Base-by-base conservation (phyloP, 306 rosid species). In the Cajanus cajan region DNA sequence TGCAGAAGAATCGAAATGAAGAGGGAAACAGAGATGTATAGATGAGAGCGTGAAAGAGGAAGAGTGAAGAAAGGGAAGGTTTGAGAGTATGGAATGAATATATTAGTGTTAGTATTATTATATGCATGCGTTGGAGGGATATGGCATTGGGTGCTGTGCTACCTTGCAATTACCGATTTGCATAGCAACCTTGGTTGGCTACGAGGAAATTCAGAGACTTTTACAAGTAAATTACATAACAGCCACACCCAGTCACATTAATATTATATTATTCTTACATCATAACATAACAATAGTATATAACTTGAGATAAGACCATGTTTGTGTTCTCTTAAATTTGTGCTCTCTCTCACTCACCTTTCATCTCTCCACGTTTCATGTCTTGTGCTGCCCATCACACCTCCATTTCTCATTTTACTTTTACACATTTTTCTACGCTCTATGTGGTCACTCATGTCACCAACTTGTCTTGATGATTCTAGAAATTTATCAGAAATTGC, bases 1-100 rank as follows among this genome's bases (percentile, higher is more conserved):
- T 76, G 77, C 47, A 75, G 16, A 24, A 44, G 68, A 76, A 63
- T 52, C 77, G 0, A 4, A 39, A 55, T 4, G 63, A 13, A 37
- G 77, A 54, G 6, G 6, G 34, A 70, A 24, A 16, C 48, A 34
- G 55, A 54, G 51, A 14, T 1, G 9, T 48, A 8, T n/a, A 48
- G 8, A 45, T 41, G 57, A 81, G 85, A 68, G 73, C 45, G 65
- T 6, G 86, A 64, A 15, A 71, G 68, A 59, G 12, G 57, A 40
- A n/a, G 80, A 85, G 44, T 72, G 72, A 68, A 39, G 43, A 33
- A 8, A 33, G 22, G 4, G 39, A 4, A 58, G 39, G 10, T 25
- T 13, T 7, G 9, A 61, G 43, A 12, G 31, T 12, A 36, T 3
- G 4, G 16, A 58, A 58, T 10, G 18, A 58, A 10, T 55, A 19